These are phyloP conservation scores for Waltergamsia citrina DNA, from an alignment of 2,329 filamentous ascomycete species.

Conservation along the genomic window DNA sequence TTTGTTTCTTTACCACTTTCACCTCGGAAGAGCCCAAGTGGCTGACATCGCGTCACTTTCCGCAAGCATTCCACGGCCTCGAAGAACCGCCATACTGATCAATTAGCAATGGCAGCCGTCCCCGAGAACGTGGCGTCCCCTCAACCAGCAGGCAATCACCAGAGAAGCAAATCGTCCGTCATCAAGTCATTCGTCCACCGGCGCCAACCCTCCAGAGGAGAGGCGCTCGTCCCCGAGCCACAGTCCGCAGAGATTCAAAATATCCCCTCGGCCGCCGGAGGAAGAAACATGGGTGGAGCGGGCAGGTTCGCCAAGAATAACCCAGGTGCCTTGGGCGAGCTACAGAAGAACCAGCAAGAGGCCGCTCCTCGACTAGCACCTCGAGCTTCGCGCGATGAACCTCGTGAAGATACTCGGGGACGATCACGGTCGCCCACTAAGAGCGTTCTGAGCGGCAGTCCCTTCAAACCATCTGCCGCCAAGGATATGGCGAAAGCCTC, in stretches of 20 bases:
- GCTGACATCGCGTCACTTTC: too few species aligned
- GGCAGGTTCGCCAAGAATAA: slow-evolving; percentile 25
- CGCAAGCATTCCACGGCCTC: too few species aligned
- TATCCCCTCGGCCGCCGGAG: slow-evolving; percentile 11
- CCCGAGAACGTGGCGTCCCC: too few species aligned
- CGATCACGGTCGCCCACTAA: slow-evolving; percentile 34
- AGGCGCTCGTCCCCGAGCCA: slow-evolving; percentile 18
- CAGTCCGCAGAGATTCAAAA: slow-evolving; percentile 7
- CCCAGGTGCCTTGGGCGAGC: slow-evolving; percentile 41
- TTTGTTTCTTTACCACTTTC: too few species aligned
- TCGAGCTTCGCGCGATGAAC: slow-evolving; percentile 23
- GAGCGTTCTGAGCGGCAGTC: slow-evolving; percentile 29
- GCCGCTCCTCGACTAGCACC: slow-evolving; percentile 22
- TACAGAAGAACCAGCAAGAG: slow-evolving; percentile 45
- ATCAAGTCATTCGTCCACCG: slow-evolving; percentile 40
- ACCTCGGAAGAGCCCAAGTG: too few species aligned
- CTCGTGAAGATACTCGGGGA: slow-evolving; percentile 14
- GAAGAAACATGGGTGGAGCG: slow-evolving; percentile 1
- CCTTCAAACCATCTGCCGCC: slow-evolving; percentile 14
- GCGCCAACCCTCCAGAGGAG: slow-evolving; percentile 34
- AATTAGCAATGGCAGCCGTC: too few species aligned
- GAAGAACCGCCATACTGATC: too few species aligned
- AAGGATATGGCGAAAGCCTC: slow-evolving; percentile 1
- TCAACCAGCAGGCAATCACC: slow-evolving; percentile 14
- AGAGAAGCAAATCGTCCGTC: slow-evolving; percentile 38